Percentiles rank a stretch among this genome's conserved stretches.
Evolutionary conservation across 768 basidiomycete genomes (phyloP).

Genomic region (Grammothele lineata): DNA sequence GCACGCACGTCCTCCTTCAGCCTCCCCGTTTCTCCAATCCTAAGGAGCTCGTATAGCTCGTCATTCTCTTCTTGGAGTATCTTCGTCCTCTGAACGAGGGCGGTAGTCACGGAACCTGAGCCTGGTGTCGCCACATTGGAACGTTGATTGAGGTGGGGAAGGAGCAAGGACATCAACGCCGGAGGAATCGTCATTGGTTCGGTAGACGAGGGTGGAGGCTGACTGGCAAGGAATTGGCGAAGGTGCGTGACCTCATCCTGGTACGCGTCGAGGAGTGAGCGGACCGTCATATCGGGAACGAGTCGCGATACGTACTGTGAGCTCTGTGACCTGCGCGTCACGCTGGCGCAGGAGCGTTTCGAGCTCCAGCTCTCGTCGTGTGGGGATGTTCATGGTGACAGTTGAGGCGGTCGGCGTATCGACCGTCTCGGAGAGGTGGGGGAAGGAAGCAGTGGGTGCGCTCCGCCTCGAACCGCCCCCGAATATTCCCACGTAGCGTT

Average conservation of each 20-base stretch:
- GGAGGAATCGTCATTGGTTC: constrained; percentile 70
- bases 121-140: constrained; percentile 24
- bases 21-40: constrained; percentile 70
- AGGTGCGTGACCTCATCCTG: constrained; percentile 74
- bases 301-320: constrained; percentile 51
- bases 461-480: constrained; percentile 17
- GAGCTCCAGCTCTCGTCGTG: constrained; percentile 74
- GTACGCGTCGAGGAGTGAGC: constrained; percentile 9
- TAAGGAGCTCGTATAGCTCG: constrained; percentile 74
- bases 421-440: constrained; percentile 14
- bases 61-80: constrained; percentile 85
- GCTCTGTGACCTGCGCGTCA: constrained; percentile 66
- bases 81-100: constrained; percentile 68
- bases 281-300: constrained; percentile 8
- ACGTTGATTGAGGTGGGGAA: constrained; percentile 59
- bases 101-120: constrained; percentile 58
- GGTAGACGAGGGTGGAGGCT: constrained; percentile 54
- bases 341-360: constrained; percentile 74
- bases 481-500: constrained; percentile 17
- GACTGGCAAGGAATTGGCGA: constrained; percentile 57
- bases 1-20: constrained; percentile 78
- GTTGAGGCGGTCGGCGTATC: constrained; percentile 14
- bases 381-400: constrained; percentile 60
- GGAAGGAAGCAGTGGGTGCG: constrained; percentile 8
- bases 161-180: constrained; percentile 59